A percentile compares a stretch with the other conserved stretches of the same genome.
Conservation (phyloP, 768 basidiomycete genomes). For the Mycena polygramma region DNA sequence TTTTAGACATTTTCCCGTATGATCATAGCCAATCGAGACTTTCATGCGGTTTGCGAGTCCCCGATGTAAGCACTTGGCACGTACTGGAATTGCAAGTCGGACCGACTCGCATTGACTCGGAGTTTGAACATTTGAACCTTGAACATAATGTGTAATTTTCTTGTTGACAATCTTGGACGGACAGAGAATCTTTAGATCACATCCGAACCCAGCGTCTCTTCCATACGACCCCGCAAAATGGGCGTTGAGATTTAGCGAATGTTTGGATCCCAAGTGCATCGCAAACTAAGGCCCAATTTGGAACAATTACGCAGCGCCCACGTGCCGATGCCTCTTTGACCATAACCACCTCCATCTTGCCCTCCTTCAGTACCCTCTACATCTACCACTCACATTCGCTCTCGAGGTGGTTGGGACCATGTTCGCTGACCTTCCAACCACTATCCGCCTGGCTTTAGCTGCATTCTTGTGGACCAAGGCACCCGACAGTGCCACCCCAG, state of each 20-base stretch:
- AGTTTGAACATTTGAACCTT: too few relatives aligned
- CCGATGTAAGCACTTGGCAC: too few relatives aligned
- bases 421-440: slow-evolving; percentile 47
- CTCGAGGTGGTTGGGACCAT: neutral
- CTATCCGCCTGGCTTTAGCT: slow-evolving; percentile 58
- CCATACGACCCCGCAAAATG: neutral
- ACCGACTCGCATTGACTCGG: too few relatives aligned
- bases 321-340: slow-evolving; percentile 15
- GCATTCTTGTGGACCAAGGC: slow-evolving; percentile 55
- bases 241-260: too few relatives aligned
- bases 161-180: too few relatives aligned
- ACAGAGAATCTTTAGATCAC: too few relatives aligned
- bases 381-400: neutral
- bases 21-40: too few relatives aligned
- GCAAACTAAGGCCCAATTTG: neutral
- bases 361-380: neutral
- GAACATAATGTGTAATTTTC: too few relatives aligned
- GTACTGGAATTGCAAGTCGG: too few relatives aligned
- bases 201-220: too few relatives aligned
- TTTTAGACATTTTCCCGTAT: too few relatives aligned
- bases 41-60: too few relatives aligned
- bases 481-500: slow-evolving; percentile 45
- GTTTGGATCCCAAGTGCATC: neutral
- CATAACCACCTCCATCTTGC: neutral
- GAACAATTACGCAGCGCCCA: slow-evolving; percentile 13